Base-by-base conservation (phyloP, 331 rosid genomes). In the Erythrophleum ivorense region DNA sequence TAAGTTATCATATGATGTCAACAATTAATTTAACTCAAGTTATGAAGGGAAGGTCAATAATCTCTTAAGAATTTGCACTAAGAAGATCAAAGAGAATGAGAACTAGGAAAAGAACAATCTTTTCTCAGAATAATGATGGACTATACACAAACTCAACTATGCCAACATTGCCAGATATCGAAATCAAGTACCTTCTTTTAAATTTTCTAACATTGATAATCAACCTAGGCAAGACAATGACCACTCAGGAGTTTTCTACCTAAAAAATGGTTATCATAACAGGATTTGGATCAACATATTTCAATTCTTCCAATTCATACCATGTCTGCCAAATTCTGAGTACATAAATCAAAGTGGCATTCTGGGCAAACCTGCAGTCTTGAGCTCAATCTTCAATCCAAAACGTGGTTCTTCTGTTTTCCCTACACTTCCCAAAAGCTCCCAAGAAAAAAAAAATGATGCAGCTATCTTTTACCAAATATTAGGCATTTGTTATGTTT, bases 401-500 rank as follows among this genome's bases (percentile, higher is more conserved):
- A 70, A 54, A 75, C 73, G 29, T 49, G 58, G 52, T 45, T 78
- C 50, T 50, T 76, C 74, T 5, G 54, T 43, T 57, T 67, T 75
- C 59, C 68, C 85, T 74, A 80, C 78, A 75, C 77, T 13, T 71
- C 1, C 63, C 72, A 78, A 53, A n/a, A 45, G 49, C 60, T 33
- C 43, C 34, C 7, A 16, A 36, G 48, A 18, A 52, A 15, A n/a
- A 40, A 67, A 73, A 43, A 81, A 63, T 59, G 48, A 73, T 82
- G 43, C 69, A 1, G 67, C 85, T 92, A 92, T 80, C 53, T 77
- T 78, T 82, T 92, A 38, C 84, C 75, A 83, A 92, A 92, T 92
- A 89, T 89, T 83, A 90, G 85, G 90, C 94, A 92, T 85, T 85
- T 92, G 86, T 86, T 90, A 60, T 89, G 85, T 86, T 65, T 90